Percentiles rank a stretch among this genome's conserved stretches.
These are phyloP conservation scores for Pilaira anomala DNA, from an alignment of 192 early-diverging fungal species.

Conservation along the genomic window DNA sequence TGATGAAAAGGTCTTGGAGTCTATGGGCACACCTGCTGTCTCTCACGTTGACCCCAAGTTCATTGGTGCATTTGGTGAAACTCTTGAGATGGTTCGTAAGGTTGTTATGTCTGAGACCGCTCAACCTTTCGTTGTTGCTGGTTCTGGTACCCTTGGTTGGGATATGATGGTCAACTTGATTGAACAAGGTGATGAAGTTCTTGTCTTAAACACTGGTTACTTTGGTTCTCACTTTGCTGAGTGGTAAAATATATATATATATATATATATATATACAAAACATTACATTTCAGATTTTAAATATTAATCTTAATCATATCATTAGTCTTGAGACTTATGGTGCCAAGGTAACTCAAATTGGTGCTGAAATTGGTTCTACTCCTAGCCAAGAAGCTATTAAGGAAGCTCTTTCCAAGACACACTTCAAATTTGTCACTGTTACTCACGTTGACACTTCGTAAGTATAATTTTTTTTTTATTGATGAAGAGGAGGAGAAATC, in stretches of 20 bases:
- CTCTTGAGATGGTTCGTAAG: conserved; percentile 77
- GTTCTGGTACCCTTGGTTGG: conserved; percentile 96
- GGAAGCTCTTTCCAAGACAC: conserved; percentile 56
- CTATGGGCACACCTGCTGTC: conserved; percentile 85
- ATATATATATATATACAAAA: too few relatives aligned
- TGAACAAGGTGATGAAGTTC: conserved; percentile 82
- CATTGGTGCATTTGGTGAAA: conserved; percentile 80
- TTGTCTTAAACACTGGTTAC: conserved; percentile 90
- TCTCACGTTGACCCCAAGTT: conserved; percentile 93
- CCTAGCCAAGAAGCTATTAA: conserved; percentile 68
- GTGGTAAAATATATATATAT: conserved; percentile 53
- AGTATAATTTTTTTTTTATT: conserved; percentile 11
- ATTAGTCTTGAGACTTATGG: conserved; percentile 82
- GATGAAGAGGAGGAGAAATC: too few relatives aligned
- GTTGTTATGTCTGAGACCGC: conserved; percentile 76
- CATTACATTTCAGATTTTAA: background rate
- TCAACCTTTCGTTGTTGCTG: conserved; percentile 93
- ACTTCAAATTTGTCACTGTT: conserved; percentile 85
- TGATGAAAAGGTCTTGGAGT: conserved; percentile 76
- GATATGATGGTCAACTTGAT: conserved; percentile 93
- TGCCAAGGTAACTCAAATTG: conserved; percentile 75
- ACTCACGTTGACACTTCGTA: conserved; percentile 95
- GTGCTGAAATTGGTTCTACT: conserved; percentile 65
- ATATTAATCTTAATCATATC: background rate
- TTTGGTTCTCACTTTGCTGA: conserved; percentile 95